These are phyloP conservation scores for Aspergillus pseudoglaucus DNA, from an alignment of 2,329 filamentous ascomycete genomes.

Conservation along the genomic window DNA sequence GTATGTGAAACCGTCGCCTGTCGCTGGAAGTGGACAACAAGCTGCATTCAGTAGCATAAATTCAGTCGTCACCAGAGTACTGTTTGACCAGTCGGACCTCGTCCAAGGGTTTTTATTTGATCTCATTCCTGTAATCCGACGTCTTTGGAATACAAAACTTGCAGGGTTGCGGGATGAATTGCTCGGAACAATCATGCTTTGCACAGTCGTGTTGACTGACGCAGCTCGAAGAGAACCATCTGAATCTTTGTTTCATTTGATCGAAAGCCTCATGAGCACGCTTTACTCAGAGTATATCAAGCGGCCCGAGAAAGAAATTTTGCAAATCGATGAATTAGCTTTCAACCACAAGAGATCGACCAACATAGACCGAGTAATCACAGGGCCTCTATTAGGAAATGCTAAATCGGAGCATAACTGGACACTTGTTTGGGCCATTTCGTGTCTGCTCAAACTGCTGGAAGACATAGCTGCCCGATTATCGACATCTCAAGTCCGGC, in stretches of 20 bases:
- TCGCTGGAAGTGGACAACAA: constrained; percentile 60
- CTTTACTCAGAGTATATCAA: constrained; percentile 74
- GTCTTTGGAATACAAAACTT: constrained; percentile 71
- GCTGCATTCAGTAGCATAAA: constrained; percentile 72
- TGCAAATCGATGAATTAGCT: constrained; percentile 71
- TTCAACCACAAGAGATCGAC: constrained; percentile 38
- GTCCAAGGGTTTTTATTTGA: constrained; percentile 54
- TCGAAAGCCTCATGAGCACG: constrained; percentile 63
- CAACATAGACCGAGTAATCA: constrained; percentile 31
- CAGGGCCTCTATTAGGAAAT: constrained; percentile 31
- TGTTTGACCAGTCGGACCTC: constrained; percentile 62
- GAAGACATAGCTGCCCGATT: constrained; percentile 17
- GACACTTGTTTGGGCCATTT: constrained; percentile 34
- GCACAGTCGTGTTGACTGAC: constrained; percentile 54
- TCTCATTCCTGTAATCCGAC: constrained; percentile 64
- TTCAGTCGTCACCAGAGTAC: constrained; percentile 56
- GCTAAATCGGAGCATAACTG: constrained; percentile 34
- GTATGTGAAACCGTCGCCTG: constrained; percentile 56
- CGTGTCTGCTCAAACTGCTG: constrained; percentile 34
- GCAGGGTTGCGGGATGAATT: constrained; percentile 68
- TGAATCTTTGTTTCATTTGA: constrained; percentile 33
- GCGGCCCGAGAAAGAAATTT: constrained; percentile 61
- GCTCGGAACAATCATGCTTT: constrained; percentile 62
- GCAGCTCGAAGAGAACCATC: constrained; percentile 27
- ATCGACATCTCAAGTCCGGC: constrained; percentile 3